Percentiles rank a stretch among this genome's conserved stretches.
Evolutionary conservation across 306 rosid genomes (phyloP).

Genomic region (Quercus berberidifolia): DNA sequence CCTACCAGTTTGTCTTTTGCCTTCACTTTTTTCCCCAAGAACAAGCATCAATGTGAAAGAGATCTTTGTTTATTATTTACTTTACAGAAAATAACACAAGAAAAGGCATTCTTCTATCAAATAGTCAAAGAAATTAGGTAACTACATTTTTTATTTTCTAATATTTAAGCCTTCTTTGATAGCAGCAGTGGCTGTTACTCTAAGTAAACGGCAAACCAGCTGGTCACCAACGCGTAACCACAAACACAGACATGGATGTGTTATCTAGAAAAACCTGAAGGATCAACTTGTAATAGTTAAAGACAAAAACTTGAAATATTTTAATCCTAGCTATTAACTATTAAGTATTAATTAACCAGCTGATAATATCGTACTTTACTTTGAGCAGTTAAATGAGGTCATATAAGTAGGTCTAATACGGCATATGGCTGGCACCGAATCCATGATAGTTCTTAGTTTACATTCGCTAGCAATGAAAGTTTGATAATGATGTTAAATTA

Average conservation of each 20-base stretch:
- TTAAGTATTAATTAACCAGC: no score
- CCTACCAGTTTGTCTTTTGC: no score
- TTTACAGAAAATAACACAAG: neutral
- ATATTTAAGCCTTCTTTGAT: no score
- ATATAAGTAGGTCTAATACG: neutral
- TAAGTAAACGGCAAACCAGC: conserved; percentile 45
- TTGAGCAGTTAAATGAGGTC: neutral
- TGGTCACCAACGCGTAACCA: conserved; percentile 33
- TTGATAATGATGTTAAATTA: no score
- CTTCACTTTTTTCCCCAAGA: no score
- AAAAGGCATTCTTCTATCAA: neutral
- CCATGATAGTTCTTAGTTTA: neutral
- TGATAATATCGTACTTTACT: neutral
- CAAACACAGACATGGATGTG: conserved; percentile 18
- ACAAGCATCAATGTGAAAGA: neutral
- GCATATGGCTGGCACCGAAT: neutral
- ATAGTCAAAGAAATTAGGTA: conserved; percentile 47
- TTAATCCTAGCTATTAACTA: neutral
- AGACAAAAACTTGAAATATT: neutral
- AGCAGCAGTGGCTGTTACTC: conserved; percentile 46
- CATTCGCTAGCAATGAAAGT: no score
- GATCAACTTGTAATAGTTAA: neutral
- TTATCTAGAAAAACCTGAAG: neutral
- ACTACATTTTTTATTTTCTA: neutral
- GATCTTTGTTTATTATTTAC: neutral